These are phyloP conservation scores for Mytilinidion resinicola DNA, from an alignment of 495 filamentous ascomycete species.

Conservation along the genomic window DNA sequence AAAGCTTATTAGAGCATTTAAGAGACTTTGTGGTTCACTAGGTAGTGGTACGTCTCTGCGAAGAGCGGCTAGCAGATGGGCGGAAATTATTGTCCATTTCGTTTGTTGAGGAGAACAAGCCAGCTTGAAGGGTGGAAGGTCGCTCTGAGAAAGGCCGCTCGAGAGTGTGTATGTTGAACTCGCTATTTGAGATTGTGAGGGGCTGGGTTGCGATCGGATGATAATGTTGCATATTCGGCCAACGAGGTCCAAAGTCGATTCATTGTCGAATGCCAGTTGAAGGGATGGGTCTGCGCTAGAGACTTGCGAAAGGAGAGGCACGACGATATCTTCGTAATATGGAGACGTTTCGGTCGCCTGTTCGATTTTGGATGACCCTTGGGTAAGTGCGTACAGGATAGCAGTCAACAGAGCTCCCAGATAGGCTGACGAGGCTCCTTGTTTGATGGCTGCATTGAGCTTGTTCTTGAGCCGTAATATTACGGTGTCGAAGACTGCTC, in stretches of 20 bases:
- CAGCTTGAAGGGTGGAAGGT: conserved; percentile 19
- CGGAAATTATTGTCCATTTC: conserved; percentile 49
- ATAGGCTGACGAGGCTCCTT: conserved; percentile 49
- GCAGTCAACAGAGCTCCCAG: conserved; percentile 56
- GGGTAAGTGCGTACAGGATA: conserved; percentile 57
- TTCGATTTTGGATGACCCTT: conserved; percentile 42
- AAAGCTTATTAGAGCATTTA: conserved; percentile 24
- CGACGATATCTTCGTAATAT: conserved; percentile 58
- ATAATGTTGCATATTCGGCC: conserved; percentile 60
- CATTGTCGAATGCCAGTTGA: conserved; percentile 44
- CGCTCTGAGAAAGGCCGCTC: conserved; percentile 8
- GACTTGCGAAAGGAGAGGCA: conserved; percentile 31
- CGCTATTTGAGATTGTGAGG: conserved; percentile 51
- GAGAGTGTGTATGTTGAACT: conserved; percentile 55
- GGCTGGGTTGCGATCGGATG: conserved; percentile 46
- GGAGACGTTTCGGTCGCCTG: conserved; percentile 45
- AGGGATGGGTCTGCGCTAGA: conserved; percentile 14
- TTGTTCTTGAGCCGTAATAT: conserved; percentile 62
- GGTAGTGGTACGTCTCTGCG: conserved; percentile 38
- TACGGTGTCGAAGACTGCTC: conserved; percentile 62
- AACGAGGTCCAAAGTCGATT: conserved; percentile 47
- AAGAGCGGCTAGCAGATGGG: conserved; percentile 55
- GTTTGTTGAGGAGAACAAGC: conserved; percentile 2
- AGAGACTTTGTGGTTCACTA: conserved; percentile 30
- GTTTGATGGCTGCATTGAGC: conserved; percentile 52